phyloP scores from a whole-genome alignment of 768 basidiomycete species.

The Hericium coralloides region DNA sequence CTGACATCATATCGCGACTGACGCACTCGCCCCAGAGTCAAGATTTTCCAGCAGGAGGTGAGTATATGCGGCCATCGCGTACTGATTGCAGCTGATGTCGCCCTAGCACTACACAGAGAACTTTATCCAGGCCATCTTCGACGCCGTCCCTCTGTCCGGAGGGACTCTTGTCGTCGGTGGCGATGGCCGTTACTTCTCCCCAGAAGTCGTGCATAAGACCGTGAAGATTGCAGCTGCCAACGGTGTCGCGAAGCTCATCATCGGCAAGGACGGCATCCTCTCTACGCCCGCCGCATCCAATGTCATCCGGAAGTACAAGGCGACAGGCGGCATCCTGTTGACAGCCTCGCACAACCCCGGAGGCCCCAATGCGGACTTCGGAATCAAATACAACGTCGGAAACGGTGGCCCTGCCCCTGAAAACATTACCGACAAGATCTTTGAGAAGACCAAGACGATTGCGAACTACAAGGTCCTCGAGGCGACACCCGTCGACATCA shows the following conservation, averaged over 20 bases:
- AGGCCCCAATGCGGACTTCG: slow-evolving; percentile 96
- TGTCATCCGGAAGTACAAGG: slow-evolving; percentile 92
- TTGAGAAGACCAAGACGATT: slow-evolving; percentile 84
- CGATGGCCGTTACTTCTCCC: slow-evolving; percentile 90
- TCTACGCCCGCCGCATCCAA: slow-evolving; percentile 98
- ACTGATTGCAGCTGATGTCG: slow-evolving; percentile 13
- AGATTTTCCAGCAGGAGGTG: slow-evolving; percentile 96
- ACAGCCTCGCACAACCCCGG: slow-evolving; percentile 98
- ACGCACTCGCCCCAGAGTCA: slow-evolving; percentile 54
- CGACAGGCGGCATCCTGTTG: slow-evolving; percentile 91
- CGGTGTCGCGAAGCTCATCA: slow-evolving; percentile 83
- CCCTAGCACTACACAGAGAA: slow-evolving; percentile 92
- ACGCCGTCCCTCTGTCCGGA: slow-evolving; percentile 75
- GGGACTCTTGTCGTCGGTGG: slow-evolving; percentile 92
- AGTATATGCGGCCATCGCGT: slow-evolving; percentile 12
- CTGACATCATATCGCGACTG: slow-evolving; percentile 2
- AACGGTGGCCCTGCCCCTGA: slow-evolving; percentile 99
- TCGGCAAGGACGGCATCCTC: slow-evolving; percentile 85
- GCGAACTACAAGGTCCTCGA: slow-evolving; percentile 79
- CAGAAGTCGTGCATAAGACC: slow-evolving; percentile 84
- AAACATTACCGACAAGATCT: slow-evolving; percentile 92
- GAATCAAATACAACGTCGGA: slow-evolving; percentile 98
- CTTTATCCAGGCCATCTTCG: slow-evolving; percentile 90
- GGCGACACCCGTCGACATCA: slow-evolving; percentile 68
- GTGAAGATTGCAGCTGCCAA: slow-evolving; percentile 92